These are phyloP conservation scores for Tricholoma terreum DNA, from an alignment of 768 basidiomycete genomes.

Conservation along the genomic window DNA sequence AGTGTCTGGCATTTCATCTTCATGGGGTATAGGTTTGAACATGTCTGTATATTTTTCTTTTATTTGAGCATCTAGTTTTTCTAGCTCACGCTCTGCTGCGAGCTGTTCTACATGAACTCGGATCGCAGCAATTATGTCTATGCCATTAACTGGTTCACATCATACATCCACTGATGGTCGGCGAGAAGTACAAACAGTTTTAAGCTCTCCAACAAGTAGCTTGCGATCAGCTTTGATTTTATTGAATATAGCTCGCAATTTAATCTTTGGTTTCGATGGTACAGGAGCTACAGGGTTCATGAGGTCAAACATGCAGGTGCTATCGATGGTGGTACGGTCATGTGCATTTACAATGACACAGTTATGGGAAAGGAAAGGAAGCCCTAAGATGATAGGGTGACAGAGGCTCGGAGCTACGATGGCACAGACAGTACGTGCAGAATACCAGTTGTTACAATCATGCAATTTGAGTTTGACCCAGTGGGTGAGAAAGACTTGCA, in stretches of 20 bases:
- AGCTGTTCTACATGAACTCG: not conserved
- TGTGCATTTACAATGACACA: not conserved
- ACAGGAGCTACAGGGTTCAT: not conserved
- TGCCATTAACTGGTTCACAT: not conserved
- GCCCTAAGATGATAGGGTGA: not conserved
- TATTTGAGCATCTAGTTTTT: not conserved
- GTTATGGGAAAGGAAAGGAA: not conserved
- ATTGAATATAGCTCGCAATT: not conserved
- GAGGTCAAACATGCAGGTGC: not conserved
- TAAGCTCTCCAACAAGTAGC: not conserved
- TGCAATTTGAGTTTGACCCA: no score
- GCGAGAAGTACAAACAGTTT: not conserved
- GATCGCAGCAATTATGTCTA: not conserved
- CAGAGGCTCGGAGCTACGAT: no score
- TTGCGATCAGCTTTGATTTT: not conserved
- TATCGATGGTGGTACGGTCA: not conserved
- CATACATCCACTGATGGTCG: not conserved
- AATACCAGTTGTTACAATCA: no score
- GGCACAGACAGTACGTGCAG: not conserved
- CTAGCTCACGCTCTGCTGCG: not conserved
- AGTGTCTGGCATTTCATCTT: no score
- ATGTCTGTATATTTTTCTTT: not conserved
- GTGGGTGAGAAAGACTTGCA: no score
- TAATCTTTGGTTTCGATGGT: not conserved
- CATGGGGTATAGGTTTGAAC: not conserved